phyloP scores from a whole-genome alignment of 257 asterid species.

The Pogostemon cablin region DNA sequence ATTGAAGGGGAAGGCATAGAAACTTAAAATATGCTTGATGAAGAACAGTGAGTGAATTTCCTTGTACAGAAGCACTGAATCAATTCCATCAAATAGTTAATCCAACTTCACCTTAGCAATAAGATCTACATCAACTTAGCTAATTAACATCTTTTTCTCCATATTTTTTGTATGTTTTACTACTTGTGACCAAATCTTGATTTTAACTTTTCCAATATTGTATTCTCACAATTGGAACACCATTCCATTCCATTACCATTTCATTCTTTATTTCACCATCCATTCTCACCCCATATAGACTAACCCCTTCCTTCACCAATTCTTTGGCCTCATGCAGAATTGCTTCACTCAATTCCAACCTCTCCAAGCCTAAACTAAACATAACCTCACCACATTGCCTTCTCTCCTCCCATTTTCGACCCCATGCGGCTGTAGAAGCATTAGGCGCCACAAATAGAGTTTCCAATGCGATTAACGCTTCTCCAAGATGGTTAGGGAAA shows the following conservation, averaged over 20 bases:
- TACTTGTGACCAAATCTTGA: constrained; percentile 10
- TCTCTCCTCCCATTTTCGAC: constrained; percentile 44
- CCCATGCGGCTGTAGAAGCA: constrained; percentile 33
- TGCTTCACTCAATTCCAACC: constrained; percentile 39
- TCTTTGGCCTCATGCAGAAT: constrained; percentile 46
- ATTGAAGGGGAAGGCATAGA: neutral
- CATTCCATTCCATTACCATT: constrained; percentile 53
- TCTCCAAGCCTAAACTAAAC: constrained; percentile 29
- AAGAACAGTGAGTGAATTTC: neutral
- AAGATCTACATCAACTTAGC: neutral
- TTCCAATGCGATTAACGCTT: constrained; percentile 51
- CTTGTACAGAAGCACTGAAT: neutral
- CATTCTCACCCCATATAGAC: constrained; percentile 42
- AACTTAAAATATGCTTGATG: neutral
- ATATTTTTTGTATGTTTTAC: neutral
- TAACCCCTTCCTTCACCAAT: constrained; percentile 45
- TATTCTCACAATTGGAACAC: constrained; percentile 44
- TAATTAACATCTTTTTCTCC: neutral
- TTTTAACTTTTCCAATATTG: constrained; percentile 43
- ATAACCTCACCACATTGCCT: constrained; percentile 28
- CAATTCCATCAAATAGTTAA: neutral
- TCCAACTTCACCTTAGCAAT: neutral
- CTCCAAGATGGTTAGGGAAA: constrained; percentile 43
- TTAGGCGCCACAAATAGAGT: constrained; percentile 50
- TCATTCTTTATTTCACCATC: constrained; percentile 41